Evolutionary conservation across 2,329 filamentous ascomycete species (phyloP), one percentile per base, ranked within the genome.

Genomic region (Fusarium floridanum): DNA sequence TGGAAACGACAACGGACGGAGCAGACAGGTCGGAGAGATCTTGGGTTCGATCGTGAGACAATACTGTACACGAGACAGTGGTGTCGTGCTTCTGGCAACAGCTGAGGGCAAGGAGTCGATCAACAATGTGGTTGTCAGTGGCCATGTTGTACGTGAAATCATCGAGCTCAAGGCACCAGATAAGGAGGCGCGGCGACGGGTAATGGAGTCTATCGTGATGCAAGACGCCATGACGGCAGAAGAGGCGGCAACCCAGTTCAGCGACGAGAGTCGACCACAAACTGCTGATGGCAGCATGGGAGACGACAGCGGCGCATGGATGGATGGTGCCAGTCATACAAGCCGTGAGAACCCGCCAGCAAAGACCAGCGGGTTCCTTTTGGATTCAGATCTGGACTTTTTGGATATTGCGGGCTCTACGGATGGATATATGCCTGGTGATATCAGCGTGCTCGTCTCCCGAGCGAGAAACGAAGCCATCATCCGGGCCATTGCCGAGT

Each of bases 391-490:
- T 59, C 90, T 99, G 11, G 97, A 99, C 81, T 94, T 98, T 67
- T 90, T 98, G 10, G 96, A 98, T 73, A 89, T 99, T 66, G 95
- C 97, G 20, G 95, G 97, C 2, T 93, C 96, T 76, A 98, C 96
- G 0, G 97, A 99, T 80, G 97, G 97, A 1, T 99, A 98, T 81
- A 98, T 98, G 95, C 96, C 97, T 1, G 97, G 95, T 5, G 97
- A 99, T 82, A 87, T 99, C 41, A 91, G 93, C 17, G 88, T 98
- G 3, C 90, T 99, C 12, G 93, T 97, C 20, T 92, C 94, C 12
- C 90, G 97, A 68, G 96, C 97, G 41, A 91, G 95, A 64, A 98
- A 96, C 77, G 97, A 98, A 84, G 94, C 96, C 29, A 89, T 99
- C 17, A 97, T 98, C 76, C 93, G 96, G 11, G 92, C 93, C 9